Evolutionary conservation across 352 stramenopile genomes (phyloP).

Genomic region (Pythium angustatum): DNA sequence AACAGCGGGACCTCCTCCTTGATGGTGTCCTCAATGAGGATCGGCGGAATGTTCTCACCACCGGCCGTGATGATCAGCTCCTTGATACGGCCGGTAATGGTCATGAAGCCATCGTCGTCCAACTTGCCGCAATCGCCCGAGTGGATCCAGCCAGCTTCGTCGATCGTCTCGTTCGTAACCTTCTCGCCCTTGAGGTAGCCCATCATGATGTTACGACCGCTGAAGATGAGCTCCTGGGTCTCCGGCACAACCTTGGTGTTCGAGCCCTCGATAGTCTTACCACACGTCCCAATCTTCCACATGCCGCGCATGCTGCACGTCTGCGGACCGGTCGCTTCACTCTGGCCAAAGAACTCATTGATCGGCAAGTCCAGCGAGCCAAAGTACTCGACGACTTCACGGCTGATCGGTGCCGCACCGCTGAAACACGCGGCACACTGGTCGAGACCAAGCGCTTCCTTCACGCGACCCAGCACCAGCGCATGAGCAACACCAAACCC

Average conservation of each 20-base stretch:
- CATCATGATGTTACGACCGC: conserved; percentile 89
- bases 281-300: conserved; percentile 90
- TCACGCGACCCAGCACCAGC: conserved; percentile 86
- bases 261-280: conserved; percentile 71
- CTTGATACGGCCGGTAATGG: conserved; percentile 96
- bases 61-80: conserved; percentile 96
- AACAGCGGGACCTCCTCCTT: conserved; percentile 88
- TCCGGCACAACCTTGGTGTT: conserved; percentile 56
- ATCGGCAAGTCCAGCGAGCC: conserved; percentile 93
- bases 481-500: conserved; percentile 89
- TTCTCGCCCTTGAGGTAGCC: conserved; percentile 84
- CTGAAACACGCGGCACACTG: conserved; percentile 75
- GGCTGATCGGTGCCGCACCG: conserved; percentile 90
- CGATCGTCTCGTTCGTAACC: conserved; percentile 88
- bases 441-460: conserved; percentile 90
- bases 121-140: conserved; percentile 92
- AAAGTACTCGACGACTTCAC: conserved; percentile 95
- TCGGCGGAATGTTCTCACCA: conserved; percentile 94
- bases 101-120: conserved; percentile 92
- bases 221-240: conserved; percentile 77
- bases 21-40: conserved; percentile 90
- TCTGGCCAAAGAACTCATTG: conserved; percentile 94
- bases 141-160: conserved; percentile 92
- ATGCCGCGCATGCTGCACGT: conserved; percentile 69
- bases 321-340: conserved; percentile 87